Base-by-base conservation (phyloP, 805 yeast genomes). In the Tetrapisispora nanseiensis region DNA sequence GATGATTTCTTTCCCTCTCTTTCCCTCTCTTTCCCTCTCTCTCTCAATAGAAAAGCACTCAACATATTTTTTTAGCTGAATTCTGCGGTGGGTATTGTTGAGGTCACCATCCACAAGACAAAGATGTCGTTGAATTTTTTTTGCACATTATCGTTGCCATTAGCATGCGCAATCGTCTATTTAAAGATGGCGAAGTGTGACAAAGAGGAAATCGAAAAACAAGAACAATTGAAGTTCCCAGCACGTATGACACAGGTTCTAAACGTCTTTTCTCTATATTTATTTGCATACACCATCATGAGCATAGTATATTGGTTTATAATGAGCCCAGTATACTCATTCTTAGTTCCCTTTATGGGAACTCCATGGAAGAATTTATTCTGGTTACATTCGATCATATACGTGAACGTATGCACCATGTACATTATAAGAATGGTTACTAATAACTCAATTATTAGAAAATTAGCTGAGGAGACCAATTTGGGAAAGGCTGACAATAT, bases 391-490 rank as follows among this genome's bases (percentile, higher is more conserved):
- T 39, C 42, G 5, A n/a, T 33, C 4, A 26, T 39, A 23, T 34
- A 39, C 13, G 29, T 39, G 10, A 39, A 39, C 18, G 30, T 39
- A 4, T 33, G 35, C 9, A 39, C 42, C 1, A 33, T 39, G 37
- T 27, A 16, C 10, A 13, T 39, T 4, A 36, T 39, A 3, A 39
- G 26, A 32, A 5, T n/a, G 16, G 8, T 39, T 6, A 39, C 37
- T 8, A 21, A n/a, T 6, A 22, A 9, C 19, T 33, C 27, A 6
- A 5, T 33, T n/a, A 8, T 33, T 5, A 22, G 15, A 22, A 7
- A n/a, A 9, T n/a, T 23, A 13, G 12, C 22, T 5, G 10, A 21
- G n/a, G 24, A 22, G 3, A 33, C 21, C 15, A 22, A 22, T 7
- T n/a, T 33, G 3, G 27, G 32, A 29, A 8, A 15, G 4, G 18